Base-by-base conservation (phyloP, 1,284 basidiomycete species). In the Exobasidium rhododendri region DNA sequence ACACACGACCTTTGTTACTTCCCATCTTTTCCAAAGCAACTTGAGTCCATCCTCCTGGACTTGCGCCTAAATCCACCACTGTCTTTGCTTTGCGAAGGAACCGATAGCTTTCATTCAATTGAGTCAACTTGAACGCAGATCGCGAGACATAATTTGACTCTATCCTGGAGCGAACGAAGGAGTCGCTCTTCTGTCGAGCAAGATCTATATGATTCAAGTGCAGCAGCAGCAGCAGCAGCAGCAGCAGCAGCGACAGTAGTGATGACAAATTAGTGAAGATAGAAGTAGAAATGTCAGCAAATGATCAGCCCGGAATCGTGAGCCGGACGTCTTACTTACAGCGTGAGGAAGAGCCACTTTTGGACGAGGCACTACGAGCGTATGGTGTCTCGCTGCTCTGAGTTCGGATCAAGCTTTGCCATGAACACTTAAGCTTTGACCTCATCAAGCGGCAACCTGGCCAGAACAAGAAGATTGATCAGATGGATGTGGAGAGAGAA, bases 21-120 rank as follows among this genome's bases (percentile, higher is more conserved):
- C 47, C n/a, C 47, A 50, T 50, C 52, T 31, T 55, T 44, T 29
- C 20, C 13, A 55, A 17, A 26, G 52, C 52, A 6, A 55, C 52
- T 55, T 55, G 52, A 5, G 52, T 55, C 52, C 52, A 55, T 44
- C 52, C 52, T 35, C 52, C 52, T 26, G 52, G 52, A 26, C 20
- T 22, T 22, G 52, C 52, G 22, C 52, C 52, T 4, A 55, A 26
- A 32, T 55, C 52, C 4, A 55, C 52, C 29, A 55, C 29, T 32
- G 14, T 44, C 28, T 44, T 55, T 24, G 24, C 52, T 35, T 35
- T 55, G 14, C 52, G n/a, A 20, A 55, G 30, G 17, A 55, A 55
- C 14, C 28, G 32, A 32, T 31, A 35, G 4, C 17, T 11, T 22
- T 35, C 30, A 32, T 55, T 44, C 14, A 55, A 26, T 22, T 55